Base-by-base conservation (phyloP, 140 eudicot genomes). In the Erigeron philadelphicus region DNA sequence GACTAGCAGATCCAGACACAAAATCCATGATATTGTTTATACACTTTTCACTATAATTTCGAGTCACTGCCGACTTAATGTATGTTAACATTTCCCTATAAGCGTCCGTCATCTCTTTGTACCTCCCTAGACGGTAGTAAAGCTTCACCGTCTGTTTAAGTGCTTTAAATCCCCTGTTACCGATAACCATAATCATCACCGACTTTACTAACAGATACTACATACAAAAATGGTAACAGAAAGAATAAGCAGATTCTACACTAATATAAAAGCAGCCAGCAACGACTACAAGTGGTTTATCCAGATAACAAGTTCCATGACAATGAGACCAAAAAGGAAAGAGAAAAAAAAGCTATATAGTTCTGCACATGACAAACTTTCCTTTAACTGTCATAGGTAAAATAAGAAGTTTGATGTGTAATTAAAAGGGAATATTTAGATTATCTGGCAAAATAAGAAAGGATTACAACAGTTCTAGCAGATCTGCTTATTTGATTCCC, bases 1-100 rank as follows among this genome's bases (percentile, higher is more conserved):
- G 98, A 76, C 98, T 79, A 60, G 98, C 98, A 49, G 98, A 89
- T 9, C 96, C 98, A 71, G 98, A 93, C 64, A 93, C 95, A 73
- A 93, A 93, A 86, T 93, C 98, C 98, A 93, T 93, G 68, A 93
- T 89, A 75, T 78, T 89, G 85, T 93, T 93, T 83, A 93, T 86
- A 78, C 98, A 93, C 61, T 93, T 93, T 70, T 93, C 98, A 69
- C 98, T 89, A 49, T 93, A 89, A 61, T 93, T 93, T 79, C 98
- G 79, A n/a, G 96, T 93, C 75, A 93, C 98, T 40, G 96, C 98
- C 49, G 98, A 93, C 72, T 86, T 93, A 7, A 89, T 93, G 75
- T 93, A 93, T 0, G 98, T 93, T 64, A 93, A 76, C 98, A 93
- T 93, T 42, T 82, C 98, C 81, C 96, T 79, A 74, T 93, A 93